These are phyloP conservation scores for Coelastrella sp. DNA, from an alignment of 139 green algal genomes.

Conservation along the genomic window DNA sequence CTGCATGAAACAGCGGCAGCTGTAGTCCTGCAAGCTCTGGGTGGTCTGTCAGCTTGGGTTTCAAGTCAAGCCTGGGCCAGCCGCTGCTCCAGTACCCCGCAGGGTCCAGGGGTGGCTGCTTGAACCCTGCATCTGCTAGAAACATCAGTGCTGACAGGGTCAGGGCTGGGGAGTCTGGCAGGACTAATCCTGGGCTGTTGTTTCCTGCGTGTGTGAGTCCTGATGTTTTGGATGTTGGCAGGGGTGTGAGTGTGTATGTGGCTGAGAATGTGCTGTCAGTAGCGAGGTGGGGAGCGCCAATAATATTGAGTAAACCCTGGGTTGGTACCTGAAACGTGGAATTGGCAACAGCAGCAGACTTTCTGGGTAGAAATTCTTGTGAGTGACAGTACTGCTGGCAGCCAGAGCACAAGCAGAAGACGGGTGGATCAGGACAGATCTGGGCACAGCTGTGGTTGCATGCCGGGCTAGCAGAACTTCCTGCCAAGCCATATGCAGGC, in stretches of 20 bases:
- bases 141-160: not conserved
- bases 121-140: not conserved
- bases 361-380: no score
- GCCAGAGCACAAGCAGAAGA: not conserved
- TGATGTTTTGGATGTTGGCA: slow-evolving; percentile 20
- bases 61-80: slow-evolving; percentile 19
- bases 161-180: slow-evolving; percentile 14
- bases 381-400: not conserved
- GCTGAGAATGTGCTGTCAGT: slow-evolving; percentile 57
- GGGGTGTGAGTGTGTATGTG: slow-evolving; percentile 32
- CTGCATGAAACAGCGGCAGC: slow-evolving; percentile 35
- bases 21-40: slow-evolving; percentile 23
- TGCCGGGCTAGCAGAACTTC: no score
- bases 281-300: slow-evolving; percentile 79
- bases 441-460: no score
- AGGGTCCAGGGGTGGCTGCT: not conserved
- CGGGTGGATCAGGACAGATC: not conserved
- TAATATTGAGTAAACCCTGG: slow-evolving; percentile 79
- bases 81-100: slow-evolving; percentile 35
- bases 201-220: slow-evolving; percentile 3
- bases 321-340: slow-evolving; percentile 64
- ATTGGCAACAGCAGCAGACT: not conserved
- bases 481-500: no score
- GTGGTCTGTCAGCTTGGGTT: slow-evolving; percentile 22
- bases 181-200: not conserved